A percentile compares a stretch with the other conserved stretches of the same genome.
phyloP scores from a whole-genome alignment of 805 yeast genomes.

The Kuraishia cidri region DNA sequence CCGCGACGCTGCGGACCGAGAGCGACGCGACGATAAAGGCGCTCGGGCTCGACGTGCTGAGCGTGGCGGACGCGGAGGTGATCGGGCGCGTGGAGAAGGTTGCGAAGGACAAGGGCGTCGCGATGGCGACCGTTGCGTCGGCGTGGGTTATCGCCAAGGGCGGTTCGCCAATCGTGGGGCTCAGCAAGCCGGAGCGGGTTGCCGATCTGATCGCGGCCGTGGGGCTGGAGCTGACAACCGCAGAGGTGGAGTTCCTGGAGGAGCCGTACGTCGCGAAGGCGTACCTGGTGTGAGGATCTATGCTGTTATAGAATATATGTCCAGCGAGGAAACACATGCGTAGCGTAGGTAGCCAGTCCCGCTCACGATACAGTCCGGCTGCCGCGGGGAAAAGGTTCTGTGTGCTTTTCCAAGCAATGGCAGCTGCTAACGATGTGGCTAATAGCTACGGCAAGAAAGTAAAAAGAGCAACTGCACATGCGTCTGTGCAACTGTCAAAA shows the following conservation, averaged over 20 bases:
- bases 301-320: no score
- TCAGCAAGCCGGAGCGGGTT: constrained; percentile 36
- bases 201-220: constrained; percentile 41
- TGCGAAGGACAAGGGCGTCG: constrained; percentile 32
- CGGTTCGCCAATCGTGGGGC: constrained; percentile 30
- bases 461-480: no score
- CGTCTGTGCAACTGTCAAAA: background rate
- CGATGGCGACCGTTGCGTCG: constrained; percentile 46
- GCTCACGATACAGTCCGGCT: no score
- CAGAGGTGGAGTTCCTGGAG: constrained; percentile 26
- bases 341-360: no score
- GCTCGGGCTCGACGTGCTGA: constrained; percentile 4
- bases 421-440: no score
- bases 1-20: constrained; percentile 3
- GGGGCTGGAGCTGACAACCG: constrained; percentile 25
- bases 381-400: no score
- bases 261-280: constrained; percentile 26
- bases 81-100: constrained; percentile 44
- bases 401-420: no score
- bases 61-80: constrained; percentile 21
- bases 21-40: constrained; percentile 7
- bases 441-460: no score
- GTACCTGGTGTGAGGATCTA: no score
- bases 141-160: constrained; percentile 50
- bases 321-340: no score